Evolutionary conservation across 495 filamentous ascomycete genomes (phyloP).

Genomic region (Neurospora hispaniola): DNA sequence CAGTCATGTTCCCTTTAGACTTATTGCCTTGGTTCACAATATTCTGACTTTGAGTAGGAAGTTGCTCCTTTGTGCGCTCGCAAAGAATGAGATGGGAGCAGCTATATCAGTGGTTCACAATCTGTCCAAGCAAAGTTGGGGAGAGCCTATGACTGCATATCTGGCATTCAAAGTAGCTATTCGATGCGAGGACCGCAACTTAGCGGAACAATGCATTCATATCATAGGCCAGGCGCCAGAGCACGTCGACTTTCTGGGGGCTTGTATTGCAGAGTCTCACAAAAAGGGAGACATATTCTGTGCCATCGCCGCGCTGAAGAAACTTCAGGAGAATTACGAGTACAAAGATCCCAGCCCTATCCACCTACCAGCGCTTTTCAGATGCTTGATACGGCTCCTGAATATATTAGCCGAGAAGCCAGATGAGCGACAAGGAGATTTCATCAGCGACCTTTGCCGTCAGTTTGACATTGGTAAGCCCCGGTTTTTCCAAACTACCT

Average conservation of each 20-base stretch:
- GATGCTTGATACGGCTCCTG: slow-evolving; percentile 52
- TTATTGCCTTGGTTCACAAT: neutral
- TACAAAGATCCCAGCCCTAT: slow-evolving; percentile 38
- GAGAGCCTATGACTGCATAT: slow-evolving; percentile 56
- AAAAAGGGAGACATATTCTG: slow-evolving; percentile 47
- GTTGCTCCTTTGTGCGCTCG: slow-evolving; percentile 54
- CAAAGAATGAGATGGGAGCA: slow-evolving; percentile 38
- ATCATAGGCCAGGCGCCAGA: slow-evolving; percentile 34
- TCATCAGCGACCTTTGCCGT: neutral
- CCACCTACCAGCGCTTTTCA: slow-evolving; percentile 57
- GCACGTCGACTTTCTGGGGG: slow-evolving; percentile 55
- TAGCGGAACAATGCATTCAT: slow-evolving; percentile 50
- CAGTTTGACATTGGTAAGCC: neutral
- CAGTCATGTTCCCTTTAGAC: neutral
- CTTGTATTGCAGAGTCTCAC: slow-evolving; percentile 68
- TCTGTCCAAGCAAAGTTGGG: slow-evolving; percentile 47
- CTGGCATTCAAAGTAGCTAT: slow-evolving; percentile 68
- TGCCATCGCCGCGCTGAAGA: slow-evolving; percentile 47
- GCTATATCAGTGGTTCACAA: slow-evolving; percentile 45
- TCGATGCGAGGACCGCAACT: slow-evolving; percentile 40
- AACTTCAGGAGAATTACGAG: slow-evolving; percentile 46
- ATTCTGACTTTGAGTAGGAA: slow-evolving; percentile 42
- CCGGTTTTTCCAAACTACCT: neutral
- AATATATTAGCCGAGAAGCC: slow-evolving; percentile 39
- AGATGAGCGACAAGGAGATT: slow-evolving; percentile 12